phyloP scores from a whole-genome alignment of 179 eudicot species.

The Amaranthus tricolor region DNA sequence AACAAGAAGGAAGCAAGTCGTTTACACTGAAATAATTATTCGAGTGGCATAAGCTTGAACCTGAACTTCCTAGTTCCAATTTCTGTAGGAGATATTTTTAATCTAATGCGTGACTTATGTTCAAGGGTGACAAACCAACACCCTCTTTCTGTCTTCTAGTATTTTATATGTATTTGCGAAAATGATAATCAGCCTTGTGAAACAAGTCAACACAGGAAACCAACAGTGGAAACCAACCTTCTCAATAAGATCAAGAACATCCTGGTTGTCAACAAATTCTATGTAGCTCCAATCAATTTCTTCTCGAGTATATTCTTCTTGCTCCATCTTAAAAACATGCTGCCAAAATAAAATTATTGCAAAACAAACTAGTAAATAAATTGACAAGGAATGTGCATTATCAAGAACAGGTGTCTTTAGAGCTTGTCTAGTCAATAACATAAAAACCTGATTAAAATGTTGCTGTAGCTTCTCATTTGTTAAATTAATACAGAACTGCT shows the following conservation, averaged over 20 bases:
- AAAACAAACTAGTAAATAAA: conserved; percentile 2
- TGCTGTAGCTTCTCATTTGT: conserved; percentile 97
- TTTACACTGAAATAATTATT: not conserved
- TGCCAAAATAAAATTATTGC: conserved; percentile 28
- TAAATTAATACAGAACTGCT: conserved; percentile 90
- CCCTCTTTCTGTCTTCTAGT: too few relatives aligned
- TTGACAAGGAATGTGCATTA: not conserved
- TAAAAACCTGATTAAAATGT: conserved; percentile 88
- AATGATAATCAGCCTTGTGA: not conserved
- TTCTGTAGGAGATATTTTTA: too few relatives aligned
- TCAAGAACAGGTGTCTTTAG: not conserved
- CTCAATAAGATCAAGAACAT: conserved; percentile 92
- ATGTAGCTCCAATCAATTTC: conserved; percentile 97
- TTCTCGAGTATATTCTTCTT: conserved; percentile 90
- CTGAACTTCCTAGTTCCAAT: not conserved
- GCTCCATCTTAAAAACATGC: conserved; percentile 99
- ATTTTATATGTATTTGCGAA: too few relatives aligned
- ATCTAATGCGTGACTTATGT: too few relatives aligned
- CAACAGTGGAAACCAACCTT: conserved; percentile 45
- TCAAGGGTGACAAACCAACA: too few relatives aligned
- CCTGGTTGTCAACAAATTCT: conserved; percentile 89
- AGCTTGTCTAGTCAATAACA: conserved; percentile 8
- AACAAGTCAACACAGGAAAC: conserved; percentile 13
- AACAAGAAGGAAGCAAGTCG: not conserved
- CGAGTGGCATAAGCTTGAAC: not conserved